phyloP scores from a whole-genome alignment of 106 monocot genomes.

The Platanthera zijinensis region DNA sequence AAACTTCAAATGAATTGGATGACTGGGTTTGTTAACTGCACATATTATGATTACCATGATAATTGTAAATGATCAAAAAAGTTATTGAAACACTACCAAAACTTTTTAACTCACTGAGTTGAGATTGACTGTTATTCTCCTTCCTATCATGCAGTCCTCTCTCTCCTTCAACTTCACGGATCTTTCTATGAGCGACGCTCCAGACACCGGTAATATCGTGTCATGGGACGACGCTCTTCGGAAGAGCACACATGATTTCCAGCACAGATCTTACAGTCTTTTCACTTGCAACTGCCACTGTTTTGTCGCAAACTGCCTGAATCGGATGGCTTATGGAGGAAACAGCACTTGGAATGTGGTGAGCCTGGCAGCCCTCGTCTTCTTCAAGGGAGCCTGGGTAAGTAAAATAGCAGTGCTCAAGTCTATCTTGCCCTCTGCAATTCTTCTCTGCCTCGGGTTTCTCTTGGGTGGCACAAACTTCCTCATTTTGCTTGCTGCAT shows the following conservation, averaged over 20 bases:
- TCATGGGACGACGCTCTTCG: slow-evolving; percentile 73
- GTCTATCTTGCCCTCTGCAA: slow-evolving; percentile 46
- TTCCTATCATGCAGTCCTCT: slow-evolving; percentile 10
- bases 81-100: too few species aligned
- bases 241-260: slow-evolving; percentile 77
- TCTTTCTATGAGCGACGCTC: not conserved
- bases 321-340: slow-evolving; percentile 48
- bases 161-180: not conserved
- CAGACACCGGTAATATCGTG: slow-evolving; percentile 9
- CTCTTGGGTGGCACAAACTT: slow-evolving; percentile 46
- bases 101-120: too few species aligned
- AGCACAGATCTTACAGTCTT: slow-evolving; percentile 70
- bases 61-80: too few species aligned
- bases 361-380: slow-evolving; percentile 50
- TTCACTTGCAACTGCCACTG: slow-evolving; percentile 98
- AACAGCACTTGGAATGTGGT: slow-evolving; percentile 77
- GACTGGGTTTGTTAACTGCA: too few species aligned
- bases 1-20: too few species aligned
- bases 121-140: not conserved
- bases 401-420: slow-evolving; percentile 39
- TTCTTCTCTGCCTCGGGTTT: slow-evolving; percentile 40
- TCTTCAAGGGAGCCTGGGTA: slow-evolving; percentile 65
- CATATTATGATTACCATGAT: too few species aligned
- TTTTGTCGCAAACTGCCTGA: slow-evolving; percentile 75
- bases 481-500: slow-evolving; percentile 29